Base-by-base conservation (phyloP, 1,284 basidiomycete species). In the Pseudozyma thailandica region DNA sequence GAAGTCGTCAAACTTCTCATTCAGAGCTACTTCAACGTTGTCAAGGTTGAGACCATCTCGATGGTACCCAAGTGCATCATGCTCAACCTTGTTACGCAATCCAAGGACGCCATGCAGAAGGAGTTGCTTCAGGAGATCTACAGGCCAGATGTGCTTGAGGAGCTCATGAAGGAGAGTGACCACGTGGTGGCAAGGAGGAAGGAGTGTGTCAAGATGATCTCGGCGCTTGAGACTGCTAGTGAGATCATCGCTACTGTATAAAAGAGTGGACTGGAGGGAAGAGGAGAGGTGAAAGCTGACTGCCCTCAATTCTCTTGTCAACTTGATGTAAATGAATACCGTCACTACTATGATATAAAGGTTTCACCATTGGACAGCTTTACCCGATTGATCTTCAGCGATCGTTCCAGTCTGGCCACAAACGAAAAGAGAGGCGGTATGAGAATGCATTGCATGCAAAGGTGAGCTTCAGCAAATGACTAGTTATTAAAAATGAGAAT, bases 31-130 rank as follows among this genome's bases (percentile, higher is more conserved):
- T 81, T 77, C 35, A 81, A 81, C 57, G 77, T 81, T 72, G 93
- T 97, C 68, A 98, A 98, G 87, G 91, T 94, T 53, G 94, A 97
- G 84, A 94, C 98, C 90, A 98, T 98, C 82, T 96, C 98, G 85
- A 98, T 98, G 94, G 92, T 99, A 9, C 96, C 96, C 18, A 85
- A 85, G 73, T 94, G 95, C 33, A 96, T 98, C 83, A 91, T 93
- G 53, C 86, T 94, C 79, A 98, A 93, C 23, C 88, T 98, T 27
- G 94, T 98, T 50, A 91, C 90, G 80, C 89, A 90, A 84, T 90
- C 93, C 69, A 97, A 97, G 85, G 94, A 98, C 84, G 90, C 92
- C 82, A 86, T 96, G 71, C 94, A 96, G 85, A 88, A 89, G 70
- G 93, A 94, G 84, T 86, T 96, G 43, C 85, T 96, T 37, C 77